Base-by-base conservation (phyloP, 2,329 filamentous ascomycete species). In the Grosmannia serpens region DNA sequence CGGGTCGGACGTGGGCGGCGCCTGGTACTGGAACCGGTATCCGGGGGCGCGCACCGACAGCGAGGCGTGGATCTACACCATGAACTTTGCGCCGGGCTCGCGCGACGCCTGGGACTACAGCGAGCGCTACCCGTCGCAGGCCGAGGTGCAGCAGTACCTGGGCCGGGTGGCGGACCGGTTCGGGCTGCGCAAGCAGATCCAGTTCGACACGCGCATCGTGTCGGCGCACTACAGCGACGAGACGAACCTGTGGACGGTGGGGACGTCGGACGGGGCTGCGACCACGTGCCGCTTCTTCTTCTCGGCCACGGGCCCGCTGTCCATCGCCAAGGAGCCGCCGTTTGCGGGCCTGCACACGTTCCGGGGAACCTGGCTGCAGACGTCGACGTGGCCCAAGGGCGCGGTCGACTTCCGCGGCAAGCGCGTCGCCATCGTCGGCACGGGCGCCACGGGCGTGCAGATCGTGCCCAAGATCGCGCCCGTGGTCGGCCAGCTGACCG, bases 11-110 rank as follows among this genome's bases (percentile, higher is more conserved):
- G 74, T 90, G 10, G 88, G 88, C 13, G 88, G 88, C n/a, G 91
- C 88, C 13, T 92, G 88, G 88, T 82, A 81, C 65, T 79, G 90
- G 59, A 91, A 89, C 75, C 81, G 79, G 41, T 91, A 90, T 66
- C 88, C 87, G 0, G 86, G 88, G 31, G 81, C 91, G 59, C 80
- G 84, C 31, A 85, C 82, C 38, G 84, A 87, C 1, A 92, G 87
- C 82, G 77, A 85, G 54, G 86, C 85, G 4, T 91, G 88, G 87
- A 74, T 72, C 7, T 75, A 81, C 46, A 67, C 72, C 10, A 73
- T 76, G 58, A 73, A 74, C 51, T 80, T 86, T 65, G 80, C 77
- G 0, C 71, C 74, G 11, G 82, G 76, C 1, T 85, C 31, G 66
- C 74, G 54, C 72, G 78, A 26, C 77, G 81, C 0, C 77, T 78